Conservation (phyloP, 2,329 filamentous ascomycete genomes). For the Chaetomiaceae sp. region DNA sequence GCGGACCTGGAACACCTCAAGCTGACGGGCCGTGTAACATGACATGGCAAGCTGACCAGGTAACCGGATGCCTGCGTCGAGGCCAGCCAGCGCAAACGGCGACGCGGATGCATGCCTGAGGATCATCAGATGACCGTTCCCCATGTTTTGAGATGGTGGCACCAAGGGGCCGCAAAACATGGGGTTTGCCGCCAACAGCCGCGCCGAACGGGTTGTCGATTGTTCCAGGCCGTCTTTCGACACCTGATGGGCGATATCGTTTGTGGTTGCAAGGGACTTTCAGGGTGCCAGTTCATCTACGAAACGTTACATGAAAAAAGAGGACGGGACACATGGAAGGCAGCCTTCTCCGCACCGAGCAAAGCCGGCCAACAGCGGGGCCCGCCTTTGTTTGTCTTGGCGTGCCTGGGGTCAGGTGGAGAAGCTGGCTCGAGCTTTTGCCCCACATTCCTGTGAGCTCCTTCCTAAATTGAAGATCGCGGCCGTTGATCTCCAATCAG, state of each 20-base stretch:
- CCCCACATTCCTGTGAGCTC: conserved; percentile 11
- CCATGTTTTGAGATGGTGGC: too few relatives aligned
- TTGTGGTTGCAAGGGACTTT: background rate
- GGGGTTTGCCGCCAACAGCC: background rate
- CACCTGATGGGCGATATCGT: too few relatives aligned
- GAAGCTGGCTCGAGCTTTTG: conserved; percentile 11
- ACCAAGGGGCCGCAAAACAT: too few relatives aligned
- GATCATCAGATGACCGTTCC: too few relatives aligned
- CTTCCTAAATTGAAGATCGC: conserved; percentile 20
- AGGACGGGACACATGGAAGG: background rate
- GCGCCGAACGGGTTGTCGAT: background rate
- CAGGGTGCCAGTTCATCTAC: background rate
- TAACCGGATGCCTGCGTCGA: background rate
- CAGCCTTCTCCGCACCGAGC: background rate
- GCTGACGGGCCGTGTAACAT: conserved; percentile 12
- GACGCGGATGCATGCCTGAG: too few relatives aligned
- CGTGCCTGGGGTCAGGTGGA: background rate
- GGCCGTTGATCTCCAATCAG: conserved; percentile 13
- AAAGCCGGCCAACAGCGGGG: too few relatives aligned
- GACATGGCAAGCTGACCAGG: background rate
- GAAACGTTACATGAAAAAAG: conserved; percentile 12
- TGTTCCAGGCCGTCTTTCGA: background rate
- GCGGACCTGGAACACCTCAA: background rate
- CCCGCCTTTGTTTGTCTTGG: background rate
- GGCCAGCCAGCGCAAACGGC: too few relatives aligned